Evolutionary conservation across 2,329 filamentous ascomycete genomes (phyloP).

Genomic region (Xylogone sp.): DNA sequence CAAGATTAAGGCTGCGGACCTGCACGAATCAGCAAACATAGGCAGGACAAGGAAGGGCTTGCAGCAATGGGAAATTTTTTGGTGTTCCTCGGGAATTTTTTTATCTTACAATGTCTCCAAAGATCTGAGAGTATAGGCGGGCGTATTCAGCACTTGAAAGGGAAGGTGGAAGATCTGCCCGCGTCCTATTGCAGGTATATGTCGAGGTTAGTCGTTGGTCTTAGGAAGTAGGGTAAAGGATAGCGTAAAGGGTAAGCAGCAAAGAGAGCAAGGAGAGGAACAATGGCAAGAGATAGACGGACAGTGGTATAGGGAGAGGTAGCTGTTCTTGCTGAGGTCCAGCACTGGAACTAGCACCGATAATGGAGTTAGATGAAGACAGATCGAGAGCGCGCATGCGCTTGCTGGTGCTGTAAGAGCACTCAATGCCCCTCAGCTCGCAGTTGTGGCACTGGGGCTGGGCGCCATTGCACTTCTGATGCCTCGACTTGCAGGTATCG

Average conservation of each 20-base stretch:
- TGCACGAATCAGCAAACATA: conserved; percentile 1
- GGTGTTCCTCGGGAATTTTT: too few species aligned
- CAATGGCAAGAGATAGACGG: background rate
- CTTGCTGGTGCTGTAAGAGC: conserved; percentile 6
- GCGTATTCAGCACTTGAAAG: conserved; percentile 11
- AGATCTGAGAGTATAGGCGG: conserved; percentile 11
- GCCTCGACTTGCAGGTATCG: conserved; percentile 10
- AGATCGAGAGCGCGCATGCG: conserved; percentile 4
- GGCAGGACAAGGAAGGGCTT: too few species aligned
- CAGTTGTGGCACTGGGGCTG: conserved; percentile 10
- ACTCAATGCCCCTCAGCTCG: conserved; percentile 7
- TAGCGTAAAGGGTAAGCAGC: too few species aligned
- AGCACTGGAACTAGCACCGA: conserved; percentile 1
- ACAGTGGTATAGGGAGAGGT: background rate
- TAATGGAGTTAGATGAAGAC: conserved; percentile 4
- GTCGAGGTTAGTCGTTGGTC: conserved; percentile 1
- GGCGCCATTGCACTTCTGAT: conserved; percentile 11
- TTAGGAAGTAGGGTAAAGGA: too few species aligned
- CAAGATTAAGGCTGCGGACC: conserved; percentile 9
- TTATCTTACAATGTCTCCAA: conserved; percentile 10
- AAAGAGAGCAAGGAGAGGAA: too few species aligned
- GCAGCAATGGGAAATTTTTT: too few species aligned
- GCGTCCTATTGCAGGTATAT: background rate
- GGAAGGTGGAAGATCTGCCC: background rate
- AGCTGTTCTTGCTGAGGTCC: background rate